Evolutionary conservation across 805 yeast genomes (phyloP), one percentile per base, ranked within the genome.

Genomic region (Metschnikowia proteae): DNA sequence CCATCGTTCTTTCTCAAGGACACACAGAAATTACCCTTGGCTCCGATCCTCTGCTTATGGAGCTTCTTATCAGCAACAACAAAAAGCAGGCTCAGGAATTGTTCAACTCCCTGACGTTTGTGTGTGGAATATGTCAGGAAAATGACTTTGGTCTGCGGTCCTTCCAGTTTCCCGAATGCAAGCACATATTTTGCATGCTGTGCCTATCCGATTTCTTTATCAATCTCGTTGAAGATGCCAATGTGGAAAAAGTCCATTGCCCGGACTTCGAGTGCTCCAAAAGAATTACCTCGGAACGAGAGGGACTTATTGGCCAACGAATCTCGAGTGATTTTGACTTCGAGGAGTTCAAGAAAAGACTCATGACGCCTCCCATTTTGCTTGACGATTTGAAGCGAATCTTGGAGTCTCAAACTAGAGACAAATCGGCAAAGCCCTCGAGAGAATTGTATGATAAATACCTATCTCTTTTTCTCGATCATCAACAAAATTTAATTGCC

Each of bases 81-180:
- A 32, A 52, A 10, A n/a, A 49, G 3, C 59, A 58, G 3, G 26
- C 43, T 13, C 47, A 55, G 10, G 45, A 56, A 0, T 62, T 64
- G 9, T 76, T 76, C 52, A 51, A 67, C 5, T 46, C 50, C 9
- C 54, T 58, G 8, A 73, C 81, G 5, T 79, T 74, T 51, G 55
- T 64, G 3, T 83, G 87, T 60, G 78, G 75, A n/a, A 80, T 83
- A 0, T 83, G 88, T 58, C 78, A 79, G 52, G 73, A 67, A 23
- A 72, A 68, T 30, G 65, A 63, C 43, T 77, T 76, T 49, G 87
- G 87, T 1, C 46, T 35, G 0, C 48, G 58, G 3, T 75, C 79
- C 54, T 55, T 62, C 10, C 40, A 51, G 42, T 66, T 75, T 46
- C 61, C 69, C 1, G 38, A 25, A 2, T 64, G 70, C 1, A 52